Percentiles rank a stretch among this genome's conserved stretches.
Conservation (phyloP, 768 basidiomycete species). For the Amanita rimosa region DNA sequence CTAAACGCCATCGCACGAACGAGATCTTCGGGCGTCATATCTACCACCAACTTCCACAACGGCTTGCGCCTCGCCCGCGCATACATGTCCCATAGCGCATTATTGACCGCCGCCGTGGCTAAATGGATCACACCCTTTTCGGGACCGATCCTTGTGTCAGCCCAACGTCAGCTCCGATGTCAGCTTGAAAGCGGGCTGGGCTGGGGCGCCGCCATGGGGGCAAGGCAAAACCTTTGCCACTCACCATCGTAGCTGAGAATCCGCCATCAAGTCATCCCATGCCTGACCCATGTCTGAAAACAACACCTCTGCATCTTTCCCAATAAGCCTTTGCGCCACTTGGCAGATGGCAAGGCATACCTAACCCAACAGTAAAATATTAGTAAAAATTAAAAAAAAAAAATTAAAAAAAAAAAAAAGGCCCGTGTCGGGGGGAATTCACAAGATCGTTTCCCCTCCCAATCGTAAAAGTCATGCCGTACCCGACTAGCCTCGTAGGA, state of each 20-base stretch:
- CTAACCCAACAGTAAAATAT: too few species aligned
- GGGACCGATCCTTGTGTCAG: conserved; percentile 80
- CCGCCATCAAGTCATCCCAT: conserved; percentile 79
- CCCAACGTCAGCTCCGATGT: too few species aligned
- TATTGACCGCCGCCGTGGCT: conserved; percentile 80
- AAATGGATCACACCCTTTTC: conserved; percentile 95
- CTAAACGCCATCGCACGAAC: conserved; percentile 70
- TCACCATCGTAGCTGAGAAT: conserved; percentile 87
- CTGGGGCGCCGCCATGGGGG: too few species aligned
- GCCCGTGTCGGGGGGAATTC: too few species aligned
- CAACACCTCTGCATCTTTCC: conserved; percentile 69
- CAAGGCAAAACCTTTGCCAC: too few species aligned
- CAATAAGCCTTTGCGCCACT: conserved; percentile 73
- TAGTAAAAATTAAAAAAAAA: too few species aligned
- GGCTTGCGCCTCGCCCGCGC: conserved; percentile 74
- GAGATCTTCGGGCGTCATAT: conserved; percentile 81
- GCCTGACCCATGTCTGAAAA: conserved; percentile 88
- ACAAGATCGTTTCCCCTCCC: conserved; percentile 94
- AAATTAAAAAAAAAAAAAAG: too few species aligned
- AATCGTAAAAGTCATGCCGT: conserved; percentile 93
- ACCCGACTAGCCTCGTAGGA: conserved; percentile 70
- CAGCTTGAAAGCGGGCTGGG: too few species aligned
- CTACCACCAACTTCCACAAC: conserved; percentile 87
- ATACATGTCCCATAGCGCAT: conserved; percentile 92
- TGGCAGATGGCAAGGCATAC: conserved; percentile 75